A percentile compares a stretch with the other conserved stretches of the same genome.
Evolutionary conservation across 2,329 filamentous ascomycete genomes (phyloP).

Genomic region (Metarhizium album): DNA sequence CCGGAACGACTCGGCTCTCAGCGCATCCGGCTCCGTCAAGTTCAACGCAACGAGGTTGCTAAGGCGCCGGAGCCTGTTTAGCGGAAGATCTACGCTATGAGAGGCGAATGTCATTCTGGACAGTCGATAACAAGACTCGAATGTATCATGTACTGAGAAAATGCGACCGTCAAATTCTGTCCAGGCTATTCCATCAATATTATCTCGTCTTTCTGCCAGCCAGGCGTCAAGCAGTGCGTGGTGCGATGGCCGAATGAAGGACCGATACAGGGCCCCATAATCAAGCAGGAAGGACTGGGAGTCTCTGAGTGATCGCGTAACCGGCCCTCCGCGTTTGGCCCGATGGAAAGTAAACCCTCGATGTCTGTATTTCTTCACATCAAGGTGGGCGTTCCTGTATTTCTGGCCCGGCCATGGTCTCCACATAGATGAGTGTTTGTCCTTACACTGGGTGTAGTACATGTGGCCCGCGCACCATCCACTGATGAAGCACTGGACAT

Average conservation of each 20-base stretch:
- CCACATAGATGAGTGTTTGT: constrained; percentile 4
- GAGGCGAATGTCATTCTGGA: constrained; percentile 3
- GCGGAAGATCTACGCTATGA: not conserved
- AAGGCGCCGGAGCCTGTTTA: constrained; percentile 1
- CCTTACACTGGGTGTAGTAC: constrained; percentile 4
- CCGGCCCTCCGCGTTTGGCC: not conserved
- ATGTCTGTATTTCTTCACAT: constrained; percentile 3
- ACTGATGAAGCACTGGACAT: constrained; percentile 8
- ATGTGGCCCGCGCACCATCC: constrained; percentile 7
- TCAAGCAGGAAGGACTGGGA: constrained; percentile 1
- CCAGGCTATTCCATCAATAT: constrained; percentile 4
- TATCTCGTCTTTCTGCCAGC: constrained; percentile 3
- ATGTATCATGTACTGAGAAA: not conserved
- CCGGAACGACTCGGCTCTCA: not conserved
- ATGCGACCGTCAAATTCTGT: constrained; percentile 6
- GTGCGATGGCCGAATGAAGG: constrained; percentile 2
- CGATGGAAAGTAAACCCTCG: constrained; percentile 5
- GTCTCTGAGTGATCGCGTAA: constrained; percentile 3
- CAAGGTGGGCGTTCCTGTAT: not conserved
- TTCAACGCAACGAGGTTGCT: constrained; percentile 5
- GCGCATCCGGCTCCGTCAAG: not conserved
- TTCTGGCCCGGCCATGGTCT: not conserved
- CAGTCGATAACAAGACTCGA: not conserved
- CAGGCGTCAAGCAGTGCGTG: constrained; percentile 3
- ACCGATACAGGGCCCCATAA: constrained; percentile 4